phyloP scores from a whole-genome alignment of 106 monocot genomes.

The Allium sativum region DNA sequence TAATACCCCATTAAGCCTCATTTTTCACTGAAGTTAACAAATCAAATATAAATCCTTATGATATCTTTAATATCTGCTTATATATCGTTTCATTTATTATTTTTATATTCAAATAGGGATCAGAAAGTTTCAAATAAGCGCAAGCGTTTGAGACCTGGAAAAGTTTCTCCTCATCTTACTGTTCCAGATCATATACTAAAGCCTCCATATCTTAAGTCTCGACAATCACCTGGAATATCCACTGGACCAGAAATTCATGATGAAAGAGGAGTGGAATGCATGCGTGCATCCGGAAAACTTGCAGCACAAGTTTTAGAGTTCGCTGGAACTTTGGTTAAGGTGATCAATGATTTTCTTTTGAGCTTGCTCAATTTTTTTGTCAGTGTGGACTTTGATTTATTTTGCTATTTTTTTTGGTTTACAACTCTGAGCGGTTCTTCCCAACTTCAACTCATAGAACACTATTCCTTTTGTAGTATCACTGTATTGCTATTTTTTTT shows the following conservation, averaged over 20 bases:
- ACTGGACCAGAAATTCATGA: slow-evolving; percentile 86
- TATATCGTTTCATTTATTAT: slow-evolving; percentile 1
- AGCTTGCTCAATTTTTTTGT: no score
- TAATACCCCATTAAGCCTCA: background rate
- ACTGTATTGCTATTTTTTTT: no score
- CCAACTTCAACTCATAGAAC: no score
- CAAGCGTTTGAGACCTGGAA: slow-evolving; percentile 63
- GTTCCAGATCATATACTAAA: slow-evolving; percentile 73
- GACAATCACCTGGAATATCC: slow-evolving; percentile 49
- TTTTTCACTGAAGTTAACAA: background rate
- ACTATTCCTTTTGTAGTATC: no score
- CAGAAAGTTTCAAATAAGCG: slow-evolving; percentile 31
- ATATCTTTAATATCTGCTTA: background rate
- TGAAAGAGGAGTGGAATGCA: slow-evolving; percentile 65
- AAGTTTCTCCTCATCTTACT: slow-evolving; percentile 66
- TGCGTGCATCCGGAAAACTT: slow-evolving; percentile 91
- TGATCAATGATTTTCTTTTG: slow-evolving; percentile 7
- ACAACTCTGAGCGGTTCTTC: no score
- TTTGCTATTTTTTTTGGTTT: background rate
- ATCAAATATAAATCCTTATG: background rate
- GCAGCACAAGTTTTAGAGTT: slow-evolving; percentile 84
- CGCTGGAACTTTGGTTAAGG: slow-evolving; percentile 90
- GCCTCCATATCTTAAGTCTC: slow-evolving; percentile 77
- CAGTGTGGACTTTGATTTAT: background rate
- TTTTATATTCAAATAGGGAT: slow-evolving; percentile 26